phyloP scores from a whole-genome alignment of 768 basidiomycete genomes.

The Erythrobasidium yunnanense region DNA sequence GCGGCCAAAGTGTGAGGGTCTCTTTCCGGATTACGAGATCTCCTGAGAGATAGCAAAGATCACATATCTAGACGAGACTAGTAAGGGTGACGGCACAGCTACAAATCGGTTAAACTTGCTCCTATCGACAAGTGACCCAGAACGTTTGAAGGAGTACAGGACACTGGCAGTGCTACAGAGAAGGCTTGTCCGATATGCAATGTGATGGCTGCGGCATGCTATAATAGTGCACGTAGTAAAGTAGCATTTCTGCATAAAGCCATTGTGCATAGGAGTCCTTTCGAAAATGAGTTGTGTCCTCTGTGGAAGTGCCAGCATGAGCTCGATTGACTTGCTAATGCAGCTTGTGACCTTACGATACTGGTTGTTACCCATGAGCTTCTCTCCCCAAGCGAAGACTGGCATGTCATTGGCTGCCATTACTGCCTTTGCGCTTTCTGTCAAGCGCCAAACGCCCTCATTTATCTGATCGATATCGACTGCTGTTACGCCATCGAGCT shows the following conservation, averaged over 20 bases:
- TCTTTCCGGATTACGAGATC: too few relatives aligned
- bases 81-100: too few relatives aligned
- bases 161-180: too few relatives aligned
- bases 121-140: too few relatives aligned
- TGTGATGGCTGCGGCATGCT: too few relatives aligned
- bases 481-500: not conserved
- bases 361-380: not conserved
- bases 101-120: too few relatives aligned
- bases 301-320: not conserved
- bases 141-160: too few relatives aligned
- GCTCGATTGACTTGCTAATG: not conserved
- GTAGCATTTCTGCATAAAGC: not conserved
- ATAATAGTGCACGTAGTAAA: constrained; percentile 3
- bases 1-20: too few relatives aligned
- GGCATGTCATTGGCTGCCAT: not conserved
- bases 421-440: not conserved
- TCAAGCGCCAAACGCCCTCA: not conserved
- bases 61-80: too few relatives aligned
- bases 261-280: not conserved
- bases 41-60: too few relatives aligned
- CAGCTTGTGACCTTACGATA: not conserved
- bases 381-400: not conserved
- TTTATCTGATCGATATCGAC: not conserved
- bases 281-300: not conserved
- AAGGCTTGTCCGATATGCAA: too few relatives aligned